Conservation (phyloP, 1,139 yeast genomes). For the Blastobotrys buckinghamii region DNA sequence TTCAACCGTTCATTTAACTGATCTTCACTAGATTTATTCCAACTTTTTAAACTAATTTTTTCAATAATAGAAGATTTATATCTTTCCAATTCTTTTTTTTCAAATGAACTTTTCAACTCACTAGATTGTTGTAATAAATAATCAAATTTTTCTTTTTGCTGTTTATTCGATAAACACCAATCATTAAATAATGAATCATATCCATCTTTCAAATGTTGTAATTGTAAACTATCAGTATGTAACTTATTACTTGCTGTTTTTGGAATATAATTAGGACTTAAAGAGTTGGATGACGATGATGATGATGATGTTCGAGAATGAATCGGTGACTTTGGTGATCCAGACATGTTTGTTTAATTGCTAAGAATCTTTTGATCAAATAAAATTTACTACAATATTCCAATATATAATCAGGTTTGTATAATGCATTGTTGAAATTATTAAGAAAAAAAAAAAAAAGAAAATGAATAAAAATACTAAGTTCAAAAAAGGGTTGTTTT, state of each 20-base stretch:
- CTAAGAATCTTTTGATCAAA: no score
- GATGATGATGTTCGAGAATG: not conserved
- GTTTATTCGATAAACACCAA: constrained; percentile 9
- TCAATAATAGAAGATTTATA: constrained; percentile 10
- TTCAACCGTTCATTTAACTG: constrained; percentile 7
- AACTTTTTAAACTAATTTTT: constrained; percentile 6
- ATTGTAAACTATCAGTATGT: constrained; percentile 3
- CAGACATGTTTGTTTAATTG: no score
- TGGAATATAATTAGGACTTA: not conserved
- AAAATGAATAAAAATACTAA: no score
- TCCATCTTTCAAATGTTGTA: constrained; percentile 10
- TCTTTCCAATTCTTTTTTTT: constrained; percentile 7
- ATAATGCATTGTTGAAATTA: no score
- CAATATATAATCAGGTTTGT: no score
- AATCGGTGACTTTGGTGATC: not conserved
- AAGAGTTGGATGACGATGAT: not conserved
- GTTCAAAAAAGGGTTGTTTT: no score
- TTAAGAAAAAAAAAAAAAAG: no score
- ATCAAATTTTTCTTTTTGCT: constrained; percentile 4
- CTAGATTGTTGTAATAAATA: not conserved
- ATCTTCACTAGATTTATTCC: constrained; percentile 8
- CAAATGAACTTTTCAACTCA: not conserved
- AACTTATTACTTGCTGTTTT: not conserved
- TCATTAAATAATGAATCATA: constrained; percentile 7
- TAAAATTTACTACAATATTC: no score